Evolutionary conservation across 1,139 yeast genomes (phyloP).

Genomic region (Yarrowia galli): DNA sequence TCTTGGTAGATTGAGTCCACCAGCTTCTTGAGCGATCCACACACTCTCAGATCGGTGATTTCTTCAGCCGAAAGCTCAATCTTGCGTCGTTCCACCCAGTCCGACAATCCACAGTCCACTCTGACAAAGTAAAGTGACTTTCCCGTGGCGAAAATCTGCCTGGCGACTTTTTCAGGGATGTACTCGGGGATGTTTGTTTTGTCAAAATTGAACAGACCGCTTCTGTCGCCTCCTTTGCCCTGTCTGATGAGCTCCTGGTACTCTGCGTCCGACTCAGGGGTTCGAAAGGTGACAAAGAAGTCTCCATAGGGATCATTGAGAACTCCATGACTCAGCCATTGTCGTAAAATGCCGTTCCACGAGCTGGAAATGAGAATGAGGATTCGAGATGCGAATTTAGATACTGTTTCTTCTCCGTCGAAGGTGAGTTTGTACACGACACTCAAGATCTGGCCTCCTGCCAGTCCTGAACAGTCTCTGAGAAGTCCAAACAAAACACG

Average conservation of each 20-base stretch:
- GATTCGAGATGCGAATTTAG: constrained; percentile 56
- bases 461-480: constrained; percentile 51
- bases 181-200: constrained; percentile 65
- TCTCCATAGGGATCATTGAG: constrained; percentile 64
- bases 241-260: constrained; percentile 15
- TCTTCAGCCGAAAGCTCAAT: constrained; percentile 40
- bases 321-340: constrained; percentile 77
- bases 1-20: constrained; percentile 64
- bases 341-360: constrained; percentile 65
- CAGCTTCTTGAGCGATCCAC: constrained; percentile 55
- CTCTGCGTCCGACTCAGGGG: constrained; percentile 40
- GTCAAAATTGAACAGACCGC: constrained; percentile 48
- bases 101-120: constrained; percentile 65
- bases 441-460: constrained; percentile 66
- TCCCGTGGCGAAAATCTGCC: constrained; percentile 75
- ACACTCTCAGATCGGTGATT: constrained; percentile 41
- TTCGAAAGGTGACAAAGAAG: constrained; percentile 62
- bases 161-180: constrained; percentile 58
- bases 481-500: constrained; percentile 60
- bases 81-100: constrained; percentile 60
- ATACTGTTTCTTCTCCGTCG: constrained; percentile 69
- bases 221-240: constrained; percentile 39
- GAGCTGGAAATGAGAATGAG: constrained; percentile 62
- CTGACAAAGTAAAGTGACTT: constrained; percentile 74
- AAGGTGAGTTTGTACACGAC: constrained; percentile 59